phyloP scores from a whole-genome alignment of 805 yeast genomes.

The Candida ipomoeae region DNA sequence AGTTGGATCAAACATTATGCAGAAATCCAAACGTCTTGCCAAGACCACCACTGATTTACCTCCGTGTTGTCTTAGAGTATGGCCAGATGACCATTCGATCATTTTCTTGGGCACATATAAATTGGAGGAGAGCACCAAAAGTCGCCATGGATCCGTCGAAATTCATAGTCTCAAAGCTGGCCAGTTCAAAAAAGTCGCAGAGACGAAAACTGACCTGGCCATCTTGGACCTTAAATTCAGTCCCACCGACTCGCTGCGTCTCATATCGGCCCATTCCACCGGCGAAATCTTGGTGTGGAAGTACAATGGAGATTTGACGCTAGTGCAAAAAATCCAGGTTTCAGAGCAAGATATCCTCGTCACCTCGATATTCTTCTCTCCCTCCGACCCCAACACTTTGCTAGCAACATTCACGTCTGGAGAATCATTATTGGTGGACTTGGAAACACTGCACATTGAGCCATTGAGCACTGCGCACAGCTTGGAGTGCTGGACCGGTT shows the following conservation, averaged over 20 bases:
- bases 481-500: conserved; percentile 87
- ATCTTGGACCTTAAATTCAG: conserved; percentile 72
- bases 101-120: conserved; percentile 78
- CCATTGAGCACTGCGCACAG: conserved; percentile 47
- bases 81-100: conserved; percentile 44
- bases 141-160: conserved; percentile 61
- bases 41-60: conserved; percentile 53
- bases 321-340: conserved; percentile 30
- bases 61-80: conserved; percentile 75
- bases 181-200: conserved; percentile 7
- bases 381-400: conserved; percentile 32
- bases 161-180: conserved; percentile 28
- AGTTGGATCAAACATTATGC: conserved; percentile 2
- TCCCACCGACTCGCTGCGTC: conserved; percentile 45
- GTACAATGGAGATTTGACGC: conserved; percentile 16
- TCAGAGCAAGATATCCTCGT: conserved; percentile 50
- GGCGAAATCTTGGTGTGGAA: conserved; percentile 71
- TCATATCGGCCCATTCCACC: conserved; percentile 74
- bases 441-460: conserved; percentile 12
- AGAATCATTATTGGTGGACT: conserved; percentile 42
- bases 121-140: conserved; percentile 51
- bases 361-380: conserved; percentile 62
- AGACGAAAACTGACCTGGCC: conserved; percentile 50
- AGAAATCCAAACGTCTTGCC: conserved; percentile 7
- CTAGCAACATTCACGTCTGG: conserved; percentile 71